Percentiles rank a stretch among this genome's conserved stretches.
These are phyloP conservation scores for Amanita thiersii DNA, from an alignment of 768 basidiomycete species.

Conservation along the genomic window DNA sequence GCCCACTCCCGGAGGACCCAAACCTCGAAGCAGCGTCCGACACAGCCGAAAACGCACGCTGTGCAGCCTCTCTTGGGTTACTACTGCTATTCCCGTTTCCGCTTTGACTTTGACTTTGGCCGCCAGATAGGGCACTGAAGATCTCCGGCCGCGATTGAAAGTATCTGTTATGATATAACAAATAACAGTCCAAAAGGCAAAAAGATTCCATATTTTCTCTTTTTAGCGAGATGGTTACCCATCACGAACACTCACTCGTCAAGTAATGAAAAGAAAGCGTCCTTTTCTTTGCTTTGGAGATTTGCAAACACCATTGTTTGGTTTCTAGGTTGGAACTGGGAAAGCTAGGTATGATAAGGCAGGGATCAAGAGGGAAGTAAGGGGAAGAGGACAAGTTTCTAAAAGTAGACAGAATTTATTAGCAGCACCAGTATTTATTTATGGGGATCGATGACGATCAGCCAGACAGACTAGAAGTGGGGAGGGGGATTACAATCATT, in stretches of 20 bases:
- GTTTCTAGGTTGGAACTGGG: not conserved
- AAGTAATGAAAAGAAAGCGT: slow-evolving; percentile 73
- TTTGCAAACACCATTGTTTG: slow-evolving; percentile 64
- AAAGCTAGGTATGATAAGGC: not conserved
- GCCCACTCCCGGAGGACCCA: slow-evolving; percentile 33
- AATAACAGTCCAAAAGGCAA: slow-evolving; percentile 4
- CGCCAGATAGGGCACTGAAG: slow-evolving; percentile 25
- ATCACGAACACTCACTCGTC: slow-evolving; percentile 54
- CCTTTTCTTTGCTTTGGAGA: slow-evolving; percentile 60
- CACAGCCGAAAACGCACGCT: slow-evolving; percentile 34
- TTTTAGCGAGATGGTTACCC: slow-evolving; percentile 5
- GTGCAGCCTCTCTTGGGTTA: slow-evolving; percentile 25
- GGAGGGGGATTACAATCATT: not conserved
- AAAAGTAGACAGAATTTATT: no score
- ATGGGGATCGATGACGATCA: not conserved
- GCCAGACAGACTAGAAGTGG: slow-evolving; percentile 7
- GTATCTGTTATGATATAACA: slow-evolving; percentile 38
- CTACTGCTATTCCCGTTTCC: not conserved
- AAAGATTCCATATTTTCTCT: slow-evolving; percentile 8
- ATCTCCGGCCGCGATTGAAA: slow-evolving; percentile 68
- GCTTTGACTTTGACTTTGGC: slow-evolving; percentile 10
- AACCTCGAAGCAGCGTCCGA: slow-evolving; percentile 32
- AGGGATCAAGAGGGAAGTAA: no score
- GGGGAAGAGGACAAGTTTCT: no score
- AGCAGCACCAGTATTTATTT: not conserved